Evolutionary conservation across 345 rosid species (phyloP).

Genomic region (Lumnitzera racemosa): DNA sequence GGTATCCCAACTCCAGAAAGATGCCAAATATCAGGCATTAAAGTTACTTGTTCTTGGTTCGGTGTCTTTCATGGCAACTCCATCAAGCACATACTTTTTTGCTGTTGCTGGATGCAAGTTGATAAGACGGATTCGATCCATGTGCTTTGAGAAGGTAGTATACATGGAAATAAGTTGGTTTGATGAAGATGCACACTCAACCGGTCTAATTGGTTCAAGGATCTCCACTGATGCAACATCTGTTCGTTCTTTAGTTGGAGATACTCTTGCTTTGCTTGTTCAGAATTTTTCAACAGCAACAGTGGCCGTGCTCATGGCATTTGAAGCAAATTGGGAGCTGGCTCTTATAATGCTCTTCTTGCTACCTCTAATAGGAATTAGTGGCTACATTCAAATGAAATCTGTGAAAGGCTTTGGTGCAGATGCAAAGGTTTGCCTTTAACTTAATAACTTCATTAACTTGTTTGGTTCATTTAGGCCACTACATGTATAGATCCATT

Average conservation of each 20-base stretch:
- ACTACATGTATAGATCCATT: neutral
- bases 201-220: constrained; percentile 78
- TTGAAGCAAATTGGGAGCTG: constrained; percentile 61
- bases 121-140: constrained; percentile 51
- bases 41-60: constrained; percentile 59
- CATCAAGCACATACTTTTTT: constrained; percentile 51
- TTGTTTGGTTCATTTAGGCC: neutral
- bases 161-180: constrained; percentile 89
- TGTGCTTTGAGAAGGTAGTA: constrained; percentile 79
- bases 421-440: constrained; percentile 57
- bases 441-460: neutral
- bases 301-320: constrained; percentile 70
- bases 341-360: constrained; percentile 51
- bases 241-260: constrained; percentile 74
- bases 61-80: constrained; percentile 41
- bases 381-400: constrained; percentile 50
- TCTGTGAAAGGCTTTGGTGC: constrained; percentile 73
- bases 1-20: constrained; percentile 43
- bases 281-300: constrained; percentile 54
- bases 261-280: constrained; percentile 54
- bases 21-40: constrained; percentile 64
- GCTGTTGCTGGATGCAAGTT: constrained; percentile 63
- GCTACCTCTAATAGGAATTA: constrained; percentile 60
- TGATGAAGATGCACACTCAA: constrained; percentile 68
- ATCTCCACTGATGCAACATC: constrained; percentile 81